phyloP scores from a whole-genome alignment of 2,329 filamentous ascomycete species.

The Grosmannia penicillata region DNA sequence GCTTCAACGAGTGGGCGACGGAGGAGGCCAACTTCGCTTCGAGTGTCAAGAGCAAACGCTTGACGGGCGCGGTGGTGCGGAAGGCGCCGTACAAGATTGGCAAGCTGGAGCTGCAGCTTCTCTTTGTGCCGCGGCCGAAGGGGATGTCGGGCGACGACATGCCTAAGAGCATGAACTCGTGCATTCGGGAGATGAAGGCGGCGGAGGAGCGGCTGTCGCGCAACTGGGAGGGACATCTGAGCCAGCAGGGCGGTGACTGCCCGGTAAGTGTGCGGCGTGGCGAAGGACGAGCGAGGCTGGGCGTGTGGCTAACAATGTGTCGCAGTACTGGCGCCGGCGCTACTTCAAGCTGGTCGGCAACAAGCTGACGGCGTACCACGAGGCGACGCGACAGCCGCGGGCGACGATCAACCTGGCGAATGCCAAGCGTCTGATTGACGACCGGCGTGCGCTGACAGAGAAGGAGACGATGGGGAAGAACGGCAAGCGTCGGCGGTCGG shows the following conservation, averaged over 20 bases:
- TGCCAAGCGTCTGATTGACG: conserved; percentile 84
- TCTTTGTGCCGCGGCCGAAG: conserved; percentile 89
- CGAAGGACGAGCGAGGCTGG: not conserved
- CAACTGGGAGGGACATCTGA: conserved; percentile 77
- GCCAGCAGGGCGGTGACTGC: conserved; percentile 95
- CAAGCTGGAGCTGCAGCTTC: conserved; percentile 81
- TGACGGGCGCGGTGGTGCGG: conserved; percentile 54
- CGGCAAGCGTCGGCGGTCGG: conserved; percentile 76
- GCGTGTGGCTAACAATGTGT: conserved; percentile 17
- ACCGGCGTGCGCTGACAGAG: conserved; percentile 68
- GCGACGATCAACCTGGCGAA: conserved; percentile 95
- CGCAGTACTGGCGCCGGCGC: conserved; percentile 86
- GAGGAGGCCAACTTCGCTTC: conserved; percentile 67
- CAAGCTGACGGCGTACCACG: conserved; percentile 90
- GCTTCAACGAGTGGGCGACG: conserved; percentile 97
- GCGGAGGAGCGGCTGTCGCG: conserved; percentile 67
- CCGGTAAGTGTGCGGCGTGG: conserved; percentile 49
- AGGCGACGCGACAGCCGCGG: conserved; percentile 85
- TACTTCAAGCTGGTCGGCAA: conserved; percentile 90
- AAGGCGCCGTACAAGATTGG: conserved; percentile 93
- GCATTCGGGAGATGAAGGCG: conserved; percentile 82
- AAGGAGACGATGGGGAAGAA: conserved; percentile 65
- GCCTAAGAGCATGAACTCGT: conserved; percentile 98
- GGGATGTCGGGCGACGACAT: conserved; percentile 82
- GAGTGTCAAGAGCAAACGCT: conserved; percentile 90